phyloP scores from a whole-genome alignment of 2,329 filamentous ascomycete species.

The Fusarium tuaranense region DNA sequence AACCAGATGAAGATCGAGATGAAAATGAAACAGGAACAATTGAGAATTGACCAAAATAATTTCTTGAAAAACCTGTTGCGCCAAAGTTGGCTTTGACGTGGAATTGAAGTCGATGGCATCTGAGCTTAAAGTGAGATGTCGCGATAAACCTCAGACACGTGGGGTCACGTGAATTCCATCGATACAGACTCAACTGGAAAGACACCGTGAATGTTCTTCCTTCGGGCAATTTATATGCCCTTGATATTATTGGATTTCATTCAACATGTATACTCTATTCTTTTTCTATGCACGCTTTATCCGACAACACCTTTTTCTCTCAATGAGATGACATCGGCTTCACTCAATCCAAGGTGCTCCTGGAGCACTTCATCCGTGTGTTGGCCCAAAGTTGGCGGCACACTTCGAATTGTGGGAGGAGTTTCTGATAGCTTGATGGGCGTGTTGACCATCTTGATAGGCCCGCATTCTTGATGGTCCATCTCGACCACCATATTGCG shows the following conservation, averaged over 20 bases:
- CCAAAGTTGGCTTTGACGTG: slow-evolving; percentile 12
- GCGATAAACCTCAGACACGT: slow-evolving; percentile 21
- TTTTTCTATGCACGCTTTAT: slow-evolving; percentile 48
- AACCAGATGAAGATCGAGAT: not conserved
- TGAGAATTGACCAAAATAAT: not conserved
- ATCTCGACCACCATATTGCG: slow-evolving; percentile 91
- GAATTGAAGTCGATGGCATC: slow-evolving; percentile 21
- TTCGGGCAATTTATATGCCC: not conserved
- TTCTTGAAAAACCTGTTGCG: not conserved
- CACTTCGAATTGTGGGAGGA: slow-evolving; percentile 78
- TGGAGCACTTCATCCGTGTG: slow-evolving; percentile 84
- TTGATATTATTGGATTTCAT: not conserved
- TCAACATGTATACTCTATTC: not conserved
- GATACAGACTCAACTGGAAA: not conserved
- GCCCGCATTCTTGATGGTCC: slow-evolving; percentile 84
- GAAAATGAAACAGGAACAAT: not conserved
- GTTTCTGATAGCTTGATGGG: slow-evolving; percentile 94
- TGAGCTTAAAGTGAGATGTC: slow-evolving; percentile 25
- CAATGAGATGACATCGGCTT: slow-evolving; percentile 70
- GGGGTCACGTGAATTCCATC: slow-evolving; percentile 29
- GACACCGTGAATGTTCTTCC: not conserved
- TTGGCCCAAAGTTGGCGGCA: slow-evolving; percentile 87
- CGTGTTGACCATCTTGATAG: slow-evolving; percentile 91
- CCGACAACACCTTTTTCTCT: slow-evolving; percentile 75
- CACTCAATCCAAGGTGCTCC: slow-evolving; percentile 70